phyloP scores from a whole-genome alignment of 768 basidiomycete species.

The Pleurotus citrinopileatus region DNA sequence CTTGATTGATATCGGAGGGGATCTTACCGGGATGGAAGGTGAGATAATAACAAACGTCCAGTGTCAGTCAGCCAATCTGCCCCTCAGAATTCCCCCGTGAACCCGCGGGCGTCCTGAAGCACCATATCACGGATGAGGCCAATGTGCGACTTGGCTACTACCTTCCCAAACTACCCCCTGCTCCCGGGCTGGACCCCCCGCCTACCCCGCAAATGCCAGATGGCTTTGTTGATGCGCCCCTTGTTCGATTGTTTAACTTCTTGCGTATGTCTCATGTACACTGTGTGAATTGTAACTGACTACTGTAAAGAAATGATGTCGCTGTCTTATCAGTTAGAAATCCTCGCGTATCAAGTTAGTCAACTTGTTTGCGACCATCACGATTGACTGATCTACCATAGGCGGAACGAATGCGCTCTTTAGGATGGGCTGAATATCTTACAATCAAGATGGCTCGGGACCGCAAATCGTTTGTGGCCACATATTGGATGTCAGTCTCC shows the following conservation, averaged over 20 bases:
- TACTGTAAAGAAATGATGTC: conserved; percentile 76
- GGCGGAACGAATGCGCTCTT: conserved; percentile 75
- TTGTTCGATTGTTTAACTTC: conserved; percentile 85
- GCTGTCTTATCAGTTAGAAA: conserved; percentile 88
- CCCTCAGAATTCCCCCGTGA: conserved; percentile 67
- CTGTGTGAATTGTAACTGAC: conserved; percentile 1
- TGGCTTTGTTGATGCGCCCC: conserved; percentile 73
- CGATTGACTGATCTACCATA: conserved; percentile 20
- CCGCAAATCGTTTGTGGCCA: conserved; percentile 63
- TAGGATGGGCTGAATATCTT: conserved; percentile 84
- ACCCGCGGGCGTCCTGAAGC: conserved; percentile 60
- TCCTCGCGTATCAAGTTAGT: conserved; percentile 72
- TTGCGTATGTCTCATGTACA: conserved; percentile 57
- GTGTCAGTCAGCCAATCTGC: not conserved
- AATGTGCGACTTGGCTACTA: conserved; percentile 67
- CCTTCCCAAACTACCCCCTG: conserved; percentile 44
- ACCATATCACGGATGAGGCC: conserved; percentile 71
- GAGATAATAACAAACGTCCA: not conserved
- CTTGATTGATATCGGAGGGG: conserved; percentile 69
- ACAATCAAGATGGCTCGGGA: conserved; percentile 66
- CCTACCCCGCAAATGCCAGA: conserved; percentile 52
- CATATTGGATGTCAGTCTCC: conserved; percentile 82
- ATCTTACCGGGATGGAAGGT: conserved; percentile 73
- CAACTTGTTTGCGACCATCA: not conserved
- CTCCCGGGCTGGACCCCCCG: conserved; percentile 37